Base-by-base conservation (phyloP, 768 basidiomycete genomes). In the Pleurotus pulmonarius region DNA sequence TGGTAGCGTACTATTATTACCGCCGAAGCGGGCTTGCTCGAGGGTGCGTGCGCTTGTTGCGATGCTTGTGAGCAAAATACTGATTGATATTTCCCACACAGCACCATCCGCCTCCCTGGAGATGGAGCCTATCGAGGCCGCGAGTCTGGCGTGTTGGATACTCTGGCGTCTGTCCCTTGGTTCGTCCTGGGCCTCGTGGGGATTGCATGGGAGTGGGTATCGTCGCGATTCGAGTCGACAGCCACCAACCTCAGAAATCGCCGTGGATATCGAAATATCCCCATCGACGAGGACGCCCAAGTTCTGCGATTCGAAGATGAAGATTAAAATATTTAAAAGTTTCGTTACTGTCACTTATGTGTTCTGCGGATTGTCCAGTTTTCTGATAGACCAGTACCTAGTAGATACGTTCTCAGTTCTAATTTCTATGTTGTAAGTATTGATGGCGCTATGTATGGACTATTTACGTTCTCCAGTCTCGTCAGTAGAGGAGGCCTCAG, bases 281-380 rank as follows among this genome's bases (percentile, higher is more conserved):
- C 90, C 0, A 80, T 93, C 52, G 92, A 94, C 65, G 92, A 93
- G 68, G 92, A 94, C 69, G 92, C 92, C 18, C 92, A 91, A 71
- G 83, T 94, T 56, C 71, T 94, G 56, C 78, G 85, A 51, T 94
- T 94, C 64, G 90, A 92, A 63, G 92, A 94, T 61, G 92, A 93
- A 63, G 79, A 81, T 9, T 75, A 66, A 67, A 40, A 60, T 34
- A 34, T 34, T 0, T 1, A 34, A 34, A 34, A 11, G 29, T 9
- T 34, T 34, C 29, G 9, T 9, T 20, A 20, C 20, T 11, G 29
- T 34, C 11, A 11, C 29, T 4, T 34, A 34, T 34, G 11, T 34
- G 29, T 34, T 34, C 29, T 34, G 29, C 29, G 29, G 11, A 11
- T 34, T 34, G 29, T 34, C 9, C 29, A 34, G 29, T 34, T 34